Conservation (phyloP, 78 protist genomes). For the Creolimax fragrantissima region DNA sequence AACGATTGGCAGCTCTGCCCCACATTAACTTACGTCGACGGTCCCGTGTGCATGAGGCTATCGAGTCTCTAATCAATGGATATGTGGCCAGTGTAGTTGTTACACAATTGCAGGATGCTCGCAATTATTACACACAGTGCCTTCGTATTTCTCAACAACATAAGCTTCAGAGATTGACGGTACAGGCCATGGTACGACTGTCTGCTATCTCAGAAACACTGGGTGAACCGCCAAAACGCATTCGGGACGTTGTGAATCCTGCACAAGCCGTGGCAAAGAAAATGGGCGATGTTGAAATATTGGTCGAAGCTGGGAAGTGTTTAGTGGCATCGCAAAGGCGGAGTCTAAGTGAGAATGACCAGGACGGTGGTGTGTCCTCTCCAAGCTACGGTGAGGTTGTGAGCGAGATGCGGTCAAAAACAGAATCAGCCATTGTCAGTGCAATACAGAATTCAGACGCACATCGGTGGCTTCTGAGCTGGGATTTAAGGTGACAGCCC, state of each 20-base stretch:
- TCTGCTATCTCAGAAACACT: neutral
- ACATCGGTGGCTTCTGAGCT: neutral
- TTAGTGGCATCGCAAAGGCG: no score
- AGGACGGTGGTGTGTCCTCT: no score
- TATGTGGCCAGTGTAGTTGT: neutral
- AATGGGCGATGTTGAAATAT: neutral
- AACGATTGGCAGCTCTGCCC: neutral
- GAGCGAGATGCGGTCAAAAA: no score
- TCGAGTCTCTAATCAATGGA: neutral
- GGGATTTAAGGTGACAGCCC: neutral
- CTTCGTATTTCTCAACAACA: neutral
- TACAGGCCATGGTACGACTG: neutral
- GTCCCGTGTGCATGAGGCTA: neutral
- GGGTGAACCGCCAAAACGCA: neutral
- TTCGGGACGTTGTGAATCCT: neutral
- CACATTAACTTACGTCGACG: neutral
- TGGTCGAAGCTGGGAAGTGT: neutral
- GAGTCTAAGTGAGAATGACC: no score
- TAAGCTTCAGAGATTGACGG: neutral
- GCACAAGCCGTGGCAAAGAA: neutral
- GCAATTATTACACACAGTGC: neutral
- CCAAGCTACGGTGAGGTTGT: no score
- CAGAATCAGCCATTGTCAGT: neutral
- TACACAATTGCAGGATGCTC: neutral
- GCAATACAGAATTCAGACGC: neutral